Percentiles rank a stretch among this genome's conserved stretches.
These are phyloP conservation scores for Xylaria sp. DNA, from an alignment of 2,329 filamentous ascomycete species.

Conservation along the genomic window DNA sequence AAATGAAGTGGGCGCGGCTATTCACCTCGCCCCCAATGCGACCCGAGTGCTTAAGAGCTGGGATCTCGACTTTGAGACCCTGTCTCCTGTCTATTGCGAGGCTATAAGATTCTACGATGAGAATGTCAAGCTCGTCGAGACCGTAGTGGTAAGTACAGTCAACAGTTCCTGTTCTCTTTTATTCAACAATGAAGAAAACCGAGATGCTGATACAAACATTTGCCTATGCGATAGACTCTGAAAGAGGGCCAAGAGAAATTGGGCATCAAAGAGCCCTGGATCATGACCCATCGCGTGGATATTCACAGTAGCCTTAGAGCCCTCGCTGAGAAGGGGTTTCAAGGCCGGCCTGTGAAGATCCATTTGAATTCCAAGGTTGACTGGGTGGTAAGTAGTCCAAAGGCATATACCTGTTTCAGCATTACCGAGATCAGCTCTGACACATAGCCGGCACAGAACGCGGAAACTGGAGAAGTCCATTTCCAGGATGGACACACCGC, in stretches of 20 bases:
- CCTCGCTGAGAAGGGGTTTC: constrained; percentile 18
- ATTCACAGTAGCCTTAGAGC: constrained; percentile 27
- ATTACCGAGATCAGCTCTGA: background rate
- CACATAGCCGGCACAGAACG: constrained; percentile 10
- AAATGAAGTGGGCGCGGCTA: constrained; percentile 36
- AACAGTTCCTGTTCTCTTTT: background rate
- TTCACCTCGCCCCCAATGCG: constrained; percentile 31
- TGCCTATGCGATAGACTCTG: constrained; percentile 2
- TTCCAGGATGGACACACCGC: constrained; percentile 26
- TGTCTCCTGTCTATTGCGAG: constrained; percentile 22
- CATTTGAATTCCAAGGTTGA: constrained; percentile 34
- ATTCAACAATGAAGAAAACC: background rate
- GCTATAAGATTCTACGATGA: background rate
- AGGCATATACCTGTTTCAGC: background rate
- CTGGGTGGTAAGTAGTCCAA: constrained; percentile 27
- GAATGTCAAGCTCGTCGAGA: background rate
- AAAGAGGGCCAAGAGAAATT: constrained; percentile 14
- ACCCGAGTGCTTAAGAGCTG: constrained; percentile 26
- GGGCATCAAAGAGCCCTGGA: constrained; percentile 23
- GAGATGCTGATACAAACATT: constrained; percentile 11
- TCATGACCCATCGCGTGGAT: constrained; percentile 33
- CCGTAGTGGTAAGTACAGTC: background rate
- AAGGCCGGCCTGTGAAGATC: constrained; percentile 31
- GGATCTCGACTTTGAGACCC: constrained; percentile 26
- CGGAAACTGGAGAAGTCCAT: constrained; percentile 33